Evolutionary conservation across 768 basidiomycete species (phyloP).

Genomic region (Suillus discolor): DNA sequence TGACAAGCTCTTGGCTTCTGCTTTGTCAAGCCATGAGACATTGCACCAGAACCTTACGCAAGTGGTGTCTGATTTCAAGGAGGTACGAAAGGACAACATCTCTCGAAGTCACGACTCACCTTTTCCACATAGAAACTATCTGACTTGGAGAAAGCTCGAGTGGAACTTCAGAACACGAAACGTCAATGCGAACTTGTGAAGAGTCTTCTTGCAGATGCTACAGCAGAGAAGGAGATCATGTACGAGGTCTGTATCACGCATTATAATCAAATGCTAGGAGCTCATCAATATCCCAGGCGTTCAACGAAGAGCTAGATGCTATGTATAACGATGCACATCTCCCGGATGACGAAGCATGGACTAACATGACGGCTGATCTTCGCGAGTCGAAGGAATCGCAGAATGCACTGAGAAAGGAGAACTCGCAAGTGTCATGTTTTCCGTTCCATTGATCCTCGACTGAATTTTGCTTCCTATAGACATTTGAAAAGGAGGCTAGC

Average conservation of each 20-base stretch:
- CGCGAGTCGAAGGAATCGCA: conserved; percentile 72
- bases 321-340: conserved; percentile 88
- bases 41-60: conserved; percentile 53
- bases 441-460: conserved; percentile 5
- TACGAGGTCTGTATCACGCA: conserved; percentile 69
- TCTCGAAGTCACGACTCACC: conserved; percentile 5
- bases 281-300: conserved; percentile 57
- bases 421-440: conserved; percentile 57
- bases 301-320: conserved; percentile 91
- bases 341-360: conserved; percentile 82
- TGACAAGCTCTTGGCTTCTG: conserved; percentile 56
- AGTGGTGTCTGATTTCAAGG: conserved; percentile 53
- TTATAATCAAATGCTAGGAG: neutral
- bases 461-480: conserved; percentile 37
- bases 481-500: conserved; percentile 69
- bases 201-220: conserved; percentile 72
- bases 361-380: conserved; percentile 74
- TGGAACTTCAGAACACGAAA: conserved; percentile 69
- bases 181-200: conserved; percentile 82
- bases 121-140: conserved; percentile 47
- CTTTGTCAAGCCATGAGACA: conserved; percentile 55
- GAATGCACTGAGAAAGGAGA: conserved; percentile 77
- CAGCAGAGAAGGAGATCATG: conserved; percentile 89
- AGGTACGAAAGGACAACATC: conserved; percentile 43
- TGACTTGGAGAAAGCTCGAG: conserved; percentile 63